Conservation (phyloP, 2,329 filamentous ascomycete species). For the Dothistroma pini region DNA sequence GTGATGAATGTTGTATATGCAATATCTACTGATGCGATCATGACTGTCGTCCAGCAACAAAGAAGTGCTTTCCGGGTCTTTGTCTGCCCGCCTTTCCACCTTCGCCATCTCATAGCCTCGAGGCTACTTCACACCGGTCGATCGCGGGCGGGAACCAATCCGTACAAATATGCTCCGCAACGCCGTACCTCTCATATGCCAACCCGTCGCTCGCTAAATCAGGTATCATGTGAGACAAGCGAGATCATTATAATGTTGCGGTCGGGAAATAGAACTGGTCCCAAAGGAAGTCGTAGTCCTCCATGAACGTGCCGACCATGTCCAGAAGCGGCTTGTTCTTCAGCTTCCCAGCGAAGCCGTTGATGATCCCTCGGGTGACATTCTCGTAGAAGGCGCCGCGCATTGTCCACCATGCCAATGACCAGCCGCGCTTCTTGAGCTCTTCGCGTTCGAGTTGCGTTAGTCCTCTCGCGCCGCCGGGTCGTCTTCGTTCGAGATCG, state of each 20-base stretch:
- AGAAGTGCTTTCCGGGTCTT: neutral
- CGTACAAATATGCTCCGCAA: neutral
- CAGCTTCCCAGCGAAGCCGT: slow-evolving; percentile 67
- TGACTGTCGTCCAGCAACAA: neutral
- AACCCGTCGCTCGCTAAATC: slow-evolving; percentile 4
- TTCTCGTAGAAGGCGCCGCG: slow-evolving; percentile 96
- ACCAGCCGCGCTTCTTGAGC: slow-evolving; percentile 81
- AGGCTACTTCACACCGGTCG: neutral
- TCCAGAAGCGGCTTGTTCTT: slow-evolving; percentile 70
- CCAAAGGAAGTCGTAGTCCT: slow-evolving; percentile 98
- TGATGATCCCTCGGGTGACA: slow-evolving; percentile 66
- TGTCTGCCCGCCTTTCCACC: neutral
- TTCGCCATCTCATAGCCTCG: neutral
- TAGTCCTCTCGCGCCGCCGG: slow-evolving; percentile 69
- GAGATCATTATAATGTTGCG: slow-evolving; percentile 48
- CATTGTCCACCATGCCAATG: slow-evolving; percentile 93
- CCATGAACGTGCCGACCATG: slow-evolving; percentile 78
- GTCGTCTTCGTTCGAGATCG: slow-evolving; percentile 58
- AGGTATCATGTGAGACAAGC: slow-evolving; percentile 9
- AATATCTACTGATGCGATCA: neutral
- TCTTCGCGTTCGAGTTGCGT: slow-evolving; percentile 88
- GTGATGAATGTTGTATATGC: slow-evolving; percentile 2
- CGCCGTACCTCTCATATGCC: neutral
- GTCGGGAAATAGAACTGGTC: slow-evolving; percentile 92
- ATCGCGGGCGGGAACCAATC: neutral